Percentiles rank a stretch among this genome's conserved stretches.
Evolutionary conservation across 106 monocot genomes (phyloP).

Genomic region (Dendrobium nobile): DNA sequence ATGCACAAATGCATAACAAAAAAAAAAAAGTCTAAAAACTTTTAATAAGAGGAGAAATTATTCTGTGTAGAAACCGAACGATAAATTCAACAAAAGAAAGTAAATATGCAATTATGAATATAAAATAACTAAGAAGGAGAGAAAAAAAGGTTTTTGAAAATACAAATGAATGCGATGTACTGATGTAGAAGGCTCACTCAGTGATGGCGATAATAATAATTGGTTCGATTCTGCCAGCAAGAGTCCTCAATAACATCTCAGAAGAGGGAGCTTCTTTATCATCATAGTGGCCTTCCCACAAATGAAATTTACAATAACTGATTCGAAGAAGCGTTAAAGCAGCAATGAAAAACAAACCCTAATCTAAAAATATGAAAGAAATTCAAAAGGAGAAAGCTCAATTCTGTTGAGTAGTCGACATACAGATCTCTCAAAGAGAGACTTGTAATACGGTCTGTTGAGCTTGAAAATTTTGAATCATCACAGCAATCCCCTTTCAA

Average conservation of each 20-base stretch:
- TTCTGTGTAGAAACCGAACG: too few species aligned
- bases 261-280: slow-evolving; percentile 36
- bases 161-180: too few species aligned
- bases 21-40: too few species aligned
- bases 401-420: slow-evolving; percentile 69
- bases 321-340: not conserved
- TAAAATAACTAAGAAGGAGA: not conserved
- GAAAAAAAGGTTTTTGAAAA: not conserved
- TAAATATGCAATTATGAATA: too few species aligned
- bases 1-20: too few species aligned
- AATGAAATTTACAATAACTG: not conserved
- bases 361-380: not conserved
- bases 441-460: slow-evolving; percentile 64
- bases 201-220: slow-evolving; percentile 12
- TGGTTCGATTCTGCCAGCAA: slow-evolving; percentile 37
- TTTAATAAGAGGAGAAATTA: too few species aligned
- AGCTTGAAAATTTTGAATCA: slow-evolving; percentile 53
- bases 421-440: slow-evolving; percentile 40
- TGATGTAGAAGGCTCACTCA: slow-evolving; percentile 3
- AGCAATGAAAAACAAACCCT: not conserved
- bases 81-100: too few species aligned
- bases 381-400: slow-evolving; percentile 28
- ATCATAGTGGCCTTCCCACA: slow-evolving; percentile 5
- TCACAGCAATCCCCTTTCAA: slow-evolving; percentile 26
- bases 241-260: slow-evolving; percentile 17